Conservation (phyloP, 345 rosid species). For the Boechera stricta region DNA sequence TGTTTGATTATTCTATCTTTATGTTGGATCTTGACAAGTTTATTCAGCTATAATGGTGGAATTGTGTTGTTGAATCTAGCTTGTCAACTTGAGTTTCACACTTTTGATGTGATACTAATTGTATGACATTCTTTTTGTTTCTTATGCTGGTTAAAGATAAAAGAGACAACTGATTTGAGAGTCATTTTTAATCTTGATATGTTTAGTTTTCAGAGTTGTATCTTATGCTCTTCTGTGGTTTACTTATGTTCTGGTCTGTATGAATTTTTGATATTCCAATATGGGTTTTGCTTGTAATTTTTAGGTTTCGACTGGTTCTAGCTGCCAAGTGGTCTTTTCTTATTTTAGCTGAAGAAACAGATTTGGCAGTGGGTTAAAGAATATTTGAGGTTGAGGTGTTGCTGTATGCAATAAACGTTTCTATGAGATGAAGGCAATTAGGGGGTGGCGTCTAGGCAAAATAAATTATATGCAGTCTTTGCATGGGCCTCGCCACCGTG, state of each 20-base stretch:
- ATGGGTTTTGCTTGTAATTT: neutral
- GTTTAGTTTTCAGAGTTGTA: conserved; percentile 6
- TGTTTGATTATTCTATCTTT: conserved; percentile 24
- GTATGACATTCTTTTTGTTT: conserved; percentile 21
- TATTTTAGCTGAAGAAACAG: conserved; percentile 22
- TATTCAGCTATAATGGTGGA: neutral
- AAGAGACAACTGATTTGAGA: neutral
- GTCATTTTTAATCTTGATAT: neutral
- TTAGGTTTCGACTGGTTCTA: conserved; percentile 31
- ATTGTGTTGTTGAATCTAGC: neutral
- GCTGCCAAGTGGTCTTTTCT: conserved; percentile 11
- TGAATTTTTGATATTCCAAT: conserved; percentile 21
- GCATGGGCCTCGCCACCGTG: conserved; percentile 70
- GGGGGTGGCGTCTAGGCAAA: conserved; percentile 45
- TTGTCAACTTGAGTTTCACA: conserved; percentile 18
- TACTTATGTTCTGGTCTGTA: neutral
- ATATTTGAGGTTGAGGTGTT: conserved; percentile 29
- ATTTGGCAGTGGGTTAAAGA: conserved; percentile 1
- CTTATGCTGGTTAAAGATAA: conserved; percentile 1
- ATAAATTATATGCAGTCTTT: conserved; percentile 69
- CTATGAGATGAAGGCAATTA: conserved; percentile 42
- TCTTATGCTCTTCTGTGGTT: conserved; percentile 19
- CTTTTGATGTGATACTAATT: conserved; percentile 3
- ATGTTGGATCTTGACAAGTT: neutral
- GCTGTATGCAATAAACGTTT: conserved; percentile 35